Evolutionary conservation across 2,329 filamentous ascomycete genomes (phyloP).

Genomic region (Pseudophaeomoniella oleicola): DNA sequence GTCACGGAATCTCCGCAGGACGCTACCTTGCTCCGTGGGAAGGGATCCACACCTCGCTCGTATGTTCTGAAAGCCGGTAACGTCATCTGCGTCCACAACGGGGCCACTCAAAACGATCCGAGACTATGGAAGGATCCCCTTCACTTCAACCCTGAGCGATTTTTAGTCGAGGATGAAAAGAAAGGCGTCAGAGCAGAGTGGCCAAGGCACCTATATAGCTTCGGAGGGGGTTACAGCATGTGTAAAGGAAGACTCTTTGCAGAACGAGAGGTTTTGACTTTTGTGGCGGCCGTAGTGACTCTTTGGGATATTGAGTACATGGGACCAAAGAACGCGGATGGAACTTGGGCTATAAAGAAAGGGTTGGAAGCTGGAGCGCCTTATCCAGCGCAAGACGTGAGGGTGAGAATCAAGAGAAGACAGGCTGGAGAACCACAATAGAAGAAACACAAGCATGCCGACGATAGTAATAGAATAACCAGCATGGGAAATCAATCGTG

Average conservation of each 20-base stretch:
- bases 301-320: not conserved
- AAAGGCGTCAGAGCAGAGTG: too few species aligned
- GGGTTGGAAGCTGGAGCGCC: too few species aligned
- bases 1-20: slow-evolving; percentile 25
- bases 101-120: slow-evolving; percentile 27
- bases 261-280: not conserved
- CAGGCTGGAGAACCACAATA: too few species aligned
- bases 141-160: slow-evolving; percentile 29
- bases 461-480: too few species aligned
- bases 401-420: too few species aligned
- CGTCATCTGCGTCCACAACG: slow-evolving; percentile 28
- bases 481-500: too few species aligned
- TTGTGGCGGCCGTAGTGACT: not conserved
- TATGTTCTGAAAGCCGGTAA: slow-evolving; percentile 29
- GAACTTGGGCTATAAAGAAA: too few species aligned
- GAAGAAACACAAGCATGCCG: too few species aligned
- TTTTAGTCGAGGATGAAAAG: slow-evolving; percentile 23
- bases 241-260: not conserved
- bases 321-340: too few species aligned
- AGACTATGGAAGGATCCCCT: slow-evolving; percentile 24
- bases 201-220: too few species aligned
- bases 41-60: slow-evolving; percentile 15
- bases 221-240: not conserved
- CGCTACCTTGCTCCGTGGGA: slow-evolving; percentile 15
- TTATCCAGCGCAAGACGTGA: too few species aligned